phyloP scores from a whole-genome alignment of 2,329 filamentous ascomycete species.

The Penicillium sp. region DNA sequence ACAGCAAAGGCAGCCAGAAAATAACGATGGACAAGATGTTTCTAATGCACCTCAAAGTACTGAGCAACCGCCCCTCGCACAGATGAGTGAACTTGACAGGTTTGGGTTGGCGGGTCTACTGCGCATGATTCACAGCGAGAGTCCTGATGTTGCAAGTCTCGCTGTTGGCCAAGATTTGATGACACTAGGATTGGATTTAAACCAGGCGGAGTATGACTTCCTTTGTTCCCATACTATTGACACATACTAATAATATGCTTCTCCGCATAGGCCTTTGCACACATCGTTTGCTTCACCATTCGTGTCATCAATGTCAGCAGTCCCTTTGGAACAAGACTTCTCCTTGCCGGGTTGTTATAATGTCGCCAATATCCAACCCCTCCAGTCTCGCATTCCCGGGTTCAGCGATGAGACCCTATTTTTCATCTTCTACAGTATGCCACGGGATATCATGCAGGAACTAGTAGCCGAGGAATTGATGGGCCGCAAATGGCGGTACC shows the following conservation, averaged over 20 bases:
- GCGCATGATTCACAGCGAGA: slow-evolving; percentile 57
- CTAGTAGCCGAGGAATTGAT: slow-evolving; percentile 63
- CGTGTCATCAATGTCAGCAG: slow-evolving; percentile 55
- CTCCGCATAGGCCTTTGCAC: slow-evolving; percentile 54
- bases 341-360: slow-evolving; percentile 63
- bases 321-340: slow-evolving; percentile 64
- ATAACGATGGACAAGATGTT: slow-evolving; percentile 38
- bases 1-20: slow-evolving; percentile 38
- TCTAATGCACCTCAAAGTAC: slow-evolving; percentile 33
- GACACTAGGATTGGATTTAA: slow-evolving; percentile 63
- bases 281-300: slow-evolving; percentile 66
- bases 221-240: slow-evolving; percentile 1
- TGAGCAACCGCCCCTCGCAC: slow-evolving; percentile 47
- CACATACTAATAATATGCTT: slow-evolving; percentile 23
- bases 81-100: slow-evolving; percentile 61
- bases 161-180: slow-evolving; percentile 65
- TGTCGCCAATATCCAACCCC: slow-evolving; percentile 64
- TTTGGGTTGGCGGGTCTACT: slow-evolving; percentile 62
- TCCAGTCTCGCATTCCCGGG: slow-evolving; percentile 58
- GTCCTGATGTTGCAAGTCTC: slow-evolving; percentile 53
- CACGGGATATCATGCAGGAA: slow-evolving; percentile 65
- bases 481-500: slow-evolving; percentile 54
- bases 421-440: slow-evolving; percentile 69
- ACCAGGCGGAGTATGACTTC: slow-evolving; percentile 56
- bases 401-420: slow-evolving; percentile 67